Percentiles rank a stretch among this genome's conserved stretches.
Conservation (phyloP, 75 land plant species). For the Picea sitchensis region DNA sequence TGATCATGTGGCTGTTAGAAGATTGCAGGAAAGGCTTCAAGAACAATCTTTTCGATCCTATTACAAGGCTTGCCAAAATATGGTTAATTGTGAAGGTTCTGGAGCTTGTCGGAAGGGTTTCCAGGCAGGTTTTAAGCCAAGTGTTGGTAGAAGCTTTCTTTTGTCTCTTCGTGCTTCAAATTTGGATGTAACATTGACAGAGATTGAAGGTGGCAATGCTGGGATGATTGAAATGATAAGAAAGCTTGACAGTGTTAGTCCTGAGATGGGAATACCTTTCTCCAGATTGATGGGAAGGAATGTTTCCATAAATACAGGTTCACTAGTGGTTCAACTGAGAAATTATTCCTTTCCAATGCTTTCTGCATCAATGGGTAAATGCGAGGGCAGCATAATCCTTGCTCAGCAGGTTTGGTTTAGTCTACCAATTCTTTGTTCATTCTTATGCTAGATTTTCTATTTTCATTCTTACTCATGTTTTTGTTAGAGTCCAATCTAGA, state of each 20-base stretch:
- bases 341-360: constrained; percentile 80
- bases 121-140: constrained; percentile 83
- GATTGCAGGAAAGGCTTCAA: constrained; percentile 58
- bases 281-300: constrained; percentile 73
- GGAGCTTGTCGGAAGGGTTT: constrained; percentile 70
- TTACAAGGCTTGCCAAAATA: constrained; percentile 65
- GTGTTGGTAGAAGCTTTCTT: constrained; percentile 61
- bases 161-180: constrained; percentile 69
- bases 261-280: constrained; percentile 69
- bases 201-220: constrained; percentile 75
- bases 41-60: constrained; percentile 72
- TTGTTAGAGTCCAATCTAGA: not conserved
- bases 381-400: constrained; percentile 79
- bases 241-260: constrained; percentile 63
- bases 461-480: constrained; percentile 9
- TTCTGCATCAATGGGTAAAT: constrained; percentile 65
- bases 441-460: not conserved
- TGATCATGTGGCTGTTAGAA: constrained; percentile 35
- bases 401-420: constrained; percentile 82
- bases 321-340: constrained; percentile 66
- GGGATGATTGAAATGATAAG: constrained; percentile 84
- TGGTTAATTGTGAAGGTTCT: constrained; percentile 63
- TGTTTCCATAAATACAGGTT: constrained; percentile 43
- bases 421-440: constrained; percentile 1
- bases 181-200: constrained; percentile 65